Conservation (phyloP, 2,329 filamentous ascomycete species). For the Didymellaceae sp. region DNA sequence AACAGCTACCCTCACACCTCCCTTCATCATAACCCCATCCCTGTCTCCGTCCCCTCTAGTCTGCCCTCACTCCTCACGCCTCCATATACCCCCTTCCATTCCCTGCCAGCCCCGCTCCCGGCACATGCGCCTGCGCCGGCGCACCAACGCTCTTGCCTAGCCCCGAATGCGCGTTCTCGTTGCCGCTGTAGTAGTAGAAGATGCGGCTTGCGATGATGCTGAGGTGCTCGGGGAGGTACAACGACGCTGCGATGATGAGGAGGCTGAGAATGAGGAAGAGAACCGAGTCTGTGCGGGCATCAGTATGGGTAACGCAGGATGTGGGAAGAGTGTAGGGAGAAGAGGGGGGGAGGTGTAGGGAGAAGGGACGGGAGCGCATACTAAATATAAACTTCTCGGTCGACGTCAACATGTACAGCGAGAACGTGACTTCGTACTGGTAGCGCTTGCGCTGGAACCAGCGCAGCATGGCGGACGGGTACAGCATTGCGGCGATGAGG, state of each 20-base stretch:
- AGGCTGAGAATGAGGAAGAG: conserved; percentile 89
- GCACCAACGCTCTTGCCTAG: conserved; percentile 14
- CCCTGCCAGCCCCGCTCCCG: conserved; percentile 11
- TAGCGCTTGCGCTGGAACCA: conserved; percentile 96
- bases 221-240: conserved; percentile 94
- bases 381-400: conserved; percentile 98
- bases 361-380: conserved; percentile 57
- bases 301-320: no score
- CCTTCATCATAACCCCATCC: not conserved
- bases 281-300: conserved; percentile 73
- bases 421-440: conserved; percentile 97
- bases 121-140: not conserved
- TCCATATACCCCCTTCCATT: conserved; percentile 15
- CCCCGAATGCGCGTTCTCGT: conserved; percentile 54
- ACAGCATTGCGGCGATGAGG: conserved; percentile 53
- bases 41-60: not conserved
- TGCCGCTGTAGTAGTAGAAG: conserved; percentile 94
- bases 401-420: conserved; percentile 95
- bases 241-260: conserved; percentile 81
- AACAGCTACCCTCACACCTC: not conserved
- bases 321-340: not conserved
- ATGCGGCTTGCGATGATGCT: conserved; percentile 80
- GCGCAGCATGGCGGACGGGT: conserved; percentile 67
- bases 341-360: not conserved
- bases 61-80: conserved; percentile 5